Evolutionary conservation across 768 basidiomycete genomes (phyloP), one percentile per base, ranked within the genome.

Genomic region (Collybia sordida): DNA sequence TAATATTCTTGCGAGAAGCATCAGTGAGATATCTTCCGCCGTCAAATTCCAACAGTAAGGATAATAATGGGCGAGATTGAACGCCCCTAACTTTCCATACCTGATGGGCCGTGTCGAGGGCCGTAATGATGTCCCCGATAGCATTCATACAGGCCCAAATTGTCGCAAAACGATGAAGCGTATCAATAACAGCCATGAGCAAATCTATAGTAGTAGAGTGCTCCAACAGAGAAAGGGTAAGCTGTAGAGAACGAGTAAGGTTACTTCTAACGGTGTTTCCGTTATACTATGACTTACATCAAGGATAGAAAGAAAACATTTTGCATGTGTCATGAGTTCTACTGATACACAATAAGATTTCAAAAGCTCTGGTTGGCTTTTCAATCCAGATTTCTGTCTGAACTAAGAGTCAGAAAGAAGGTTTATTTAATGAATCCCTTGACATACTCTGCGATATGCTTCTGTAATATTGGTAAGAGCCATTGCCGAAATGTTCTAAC

Each of bases 81-180:
- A 81, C 70, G 21, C 88, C 86, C 49, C 80, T 77, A 14, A 74
- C 70, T 59, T 83, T 84, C 80, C 83, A 87, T 1, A 70, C 63
- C 45, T 83, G 75, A 59, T 90, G 82, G 2, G 85, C 79, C 23
- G 73, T 65, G 57, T 83, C 81, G 19, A 93, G 75, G 0, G 85
- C 78, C 6, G 70, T 66, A 2, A 83, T 74, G 45, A 92, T 83
- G 0, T 59, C 66, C 17, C 71, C 69, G 52, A 79, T 78, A 9
- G 69, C 77, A 58, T 88, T 77, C 84, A 92, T 88, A 52, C 86
- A 88, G 11, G 80, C 79, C 90, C 89, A 93, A 42, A 91, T 83
- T 18, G 80, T 77, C 9, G 80, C 76, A 57, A 86, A 85, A 6
- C 86, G 81, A 51, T 82, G 78, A n/a, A 93, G 72, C 4, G 82